Percentiles rank a stretch among this genome's conserved stretches.
Evolutionary conservation across 306 rosid species (phyloP).

Genomic region (Glycine tomentella): DNA sequence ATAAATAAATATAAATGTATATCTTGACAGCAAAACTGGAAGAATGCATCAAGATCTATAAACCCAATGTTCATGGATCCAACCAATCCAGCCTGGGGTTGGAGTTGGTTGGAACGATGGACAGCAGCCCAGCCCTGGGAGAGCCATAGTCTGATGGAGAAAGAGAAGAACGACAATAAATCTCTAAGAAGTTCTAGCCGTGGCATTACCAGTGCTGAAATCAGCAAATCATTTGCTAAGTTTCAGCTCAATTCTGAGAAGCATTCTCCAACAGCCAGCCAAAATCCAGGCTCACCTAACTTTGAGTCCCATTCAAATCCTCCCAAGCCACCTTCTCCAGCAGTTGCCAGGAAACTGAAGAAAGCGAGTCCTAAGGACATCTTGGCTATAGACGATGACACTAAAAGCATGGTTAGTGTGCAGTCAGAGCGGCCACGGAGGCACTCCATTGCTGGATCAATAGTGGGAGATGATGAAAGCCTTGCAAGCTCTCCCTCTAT

Average conservation of each 20-base stretch:
- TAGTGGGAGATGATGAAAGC: constrained; percentile 74
- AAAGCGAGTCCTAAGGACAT: constrained; percentile 73
- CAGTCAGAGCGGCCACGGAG: constrained; percentile 71
- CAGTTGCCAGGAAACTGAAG: constrained; percentile 56
- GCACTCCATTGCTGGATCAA: constrained; percentile 79
- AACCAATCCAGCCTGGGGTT: constrained; percentile 96
- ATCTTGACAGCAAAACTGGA: constrained; percentile 71
- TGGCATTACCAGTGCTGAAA: constrained; percentile 72
- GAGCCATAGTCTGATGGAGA: constrained; percentile 55
- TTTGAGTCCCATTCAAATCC: constrained; percentile 70
- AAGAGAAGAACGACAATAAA: constrained; percentile 66
- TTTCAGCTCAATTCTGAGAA: constrained; percentile 83
- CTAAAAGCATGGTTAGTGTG: constrained; percentile 67
- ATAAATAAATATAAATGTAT: background rate
- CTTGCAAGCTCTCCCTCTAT: constrained; percentile 74
- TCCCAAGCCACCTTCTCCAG: constrained; percentile 63
- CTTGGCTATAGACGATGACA: constrained; percentile 64
- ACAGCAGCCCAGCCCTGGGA: constrained; percentile 79
- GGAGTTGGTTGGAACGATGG: constrained; percentile 99
- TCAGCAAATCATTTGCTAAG: constrained; percentile 89
- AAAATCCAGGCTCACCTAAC: constrained; percentile 62
- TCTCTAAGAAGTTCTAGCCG: constrained; percentile 64
- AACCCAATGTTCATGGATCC: constrained; percentile 97
- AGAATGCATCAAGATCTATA: constrained; percentile 69
- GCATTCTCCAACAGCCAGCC: constrained; percentile 81